phyloP scores from a whole-genome alignment of 2,329 filamentous ascomycete genomes.

The Aspergillus ustus region DNA sequence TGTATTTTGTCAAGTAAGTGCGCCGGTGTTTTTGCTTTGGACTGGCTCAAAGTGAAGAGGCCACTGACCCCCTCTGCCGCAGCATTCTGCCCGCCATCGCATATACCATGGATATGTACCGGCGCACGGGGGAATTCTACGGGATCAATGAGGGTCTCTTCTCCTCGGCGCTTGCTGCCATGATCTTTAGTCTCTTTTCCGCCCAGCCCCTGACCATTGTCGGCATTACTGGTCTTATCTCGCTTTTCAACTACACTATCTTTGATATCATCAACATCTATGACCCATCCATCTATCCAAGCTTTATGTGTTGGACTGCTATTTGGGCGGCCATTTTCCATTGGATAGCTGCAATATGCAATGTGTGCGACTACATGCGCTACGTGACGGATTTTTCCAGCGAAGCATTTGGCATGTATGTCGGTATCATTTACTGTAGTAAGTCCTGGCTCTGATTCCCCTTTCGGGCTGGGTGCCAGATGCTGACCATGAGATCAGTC shows the following conservation, averaged over 20 bases:
- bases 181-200: slow-evolving; percentile 58
- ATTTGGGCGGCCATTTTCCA: slow-evolving; percentile 64
- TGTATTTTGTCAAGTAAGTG: slow-evolving; percentile 58
- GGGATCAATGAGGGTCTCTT: slow-evolving; percentile 63
- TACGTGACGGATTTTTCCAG: slow-evolving; percentile 63
- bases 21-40: too few species aligned
- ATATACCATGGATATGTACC: slow-evolving; percentile 63
- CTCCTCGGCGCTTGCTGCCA: slow-evolving; percentile 59
- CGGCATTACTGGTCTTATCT: slow-evolving; percentile 60
- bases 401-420: slow-evolving; percentile 59
- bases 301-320: slow-evolving; percentile 61
- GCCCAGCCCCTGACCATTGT: slow-evolving; percentile 62
- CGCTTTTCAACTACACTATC: slow-evolving; percentile 64
- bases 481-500: slow-evolving; percentile 39
- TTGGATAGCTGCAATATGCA: slow-evolving; percentile 59
- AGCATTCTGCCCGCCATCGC: slow-evolving; percentile 62
- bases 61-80: neutral
- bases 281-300: slow-evolving; percentile 56
- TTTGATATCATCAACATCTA: slow-evolving; percentile 60
- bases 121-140: slow-evolving; percentile 59
- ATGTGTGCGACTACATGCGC: slow-evolving; percentile 62
- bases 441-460: slow-evolving; percentile 22
- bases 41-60: too few species aligned
- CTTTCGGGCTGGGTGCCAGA: neutral
- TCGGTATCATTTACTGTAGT: slow-evolving; percentile 61